A percentile compares a stretch with the other conserved stretches of the same genome.
Conservation (phyloP, 768 basidiomycete genomes). For the Coprinopsis marcescibilis region DNA sequence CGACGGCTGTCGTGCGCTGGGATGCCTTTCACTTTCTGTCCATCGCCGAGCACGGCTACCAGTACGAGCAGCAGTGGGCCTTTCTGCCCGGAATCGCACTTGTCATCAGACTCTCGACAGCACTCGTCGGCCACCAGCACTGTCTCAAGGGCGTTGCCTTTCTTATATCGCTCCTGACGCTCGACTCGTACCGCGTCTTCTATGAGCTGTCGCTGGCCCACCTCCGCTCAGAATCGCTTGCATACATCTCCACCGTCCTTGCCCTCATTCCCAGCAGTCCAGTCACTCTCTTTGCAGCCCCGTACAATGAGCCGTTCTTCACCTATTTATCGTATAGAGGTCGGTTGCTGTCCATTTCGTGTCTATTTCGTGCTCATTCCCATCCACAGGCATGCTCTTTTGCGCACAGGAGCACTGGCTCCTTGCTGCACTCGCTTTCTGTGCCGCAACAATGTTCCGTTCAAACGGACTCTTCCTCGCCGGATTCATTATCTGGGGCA, state of each 20-base stretch:
- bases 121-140: constrained; percentile 11
- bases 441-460: constrained; percentile 59
- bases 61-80: constrained; percentile 81
- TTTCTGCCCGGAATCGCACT: constrained; percentile 71
- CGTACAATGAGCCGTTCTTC: constrained; percentile 85
- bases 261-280: constrained; percentile 83
- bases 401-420: constrained; percentile 48
- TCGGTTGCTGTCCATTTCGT: constrained; percentile 15
- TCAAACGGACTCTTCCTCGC: constrained; percentile 73
- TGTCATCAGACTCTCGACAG: constrained; percentile 19
- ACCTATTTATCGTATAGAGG: constrained; percentile 76
- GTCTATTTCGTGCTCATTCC: neutral
- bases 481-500: constrained; percentile 77
- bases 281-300: constrained; percentile 58
- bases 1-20: constrained; percentile 61
- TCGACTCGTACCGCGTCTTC: constrained; percentile 39
- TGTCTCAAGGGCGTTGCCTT: constrained; percentile 12
- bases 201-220: constrained; percentile 56
- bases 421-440: constrained; percentile 54
- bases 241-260: constrained; percentile 55
- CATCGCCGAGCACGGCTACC: constrained; percentile 52
- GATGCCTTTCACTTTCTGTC: constrained; percentile 78
- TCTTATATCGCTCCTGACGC: constrained; percentile 34
- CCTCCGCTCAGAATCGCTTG: constrained; percentile 49
- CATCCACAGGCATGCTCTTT: constrained; percentile 49